phyloP scores from a whole-genome alignment of 2,329 filamentous ascomycete genomes.

The Epichloe scottii region DNA sequence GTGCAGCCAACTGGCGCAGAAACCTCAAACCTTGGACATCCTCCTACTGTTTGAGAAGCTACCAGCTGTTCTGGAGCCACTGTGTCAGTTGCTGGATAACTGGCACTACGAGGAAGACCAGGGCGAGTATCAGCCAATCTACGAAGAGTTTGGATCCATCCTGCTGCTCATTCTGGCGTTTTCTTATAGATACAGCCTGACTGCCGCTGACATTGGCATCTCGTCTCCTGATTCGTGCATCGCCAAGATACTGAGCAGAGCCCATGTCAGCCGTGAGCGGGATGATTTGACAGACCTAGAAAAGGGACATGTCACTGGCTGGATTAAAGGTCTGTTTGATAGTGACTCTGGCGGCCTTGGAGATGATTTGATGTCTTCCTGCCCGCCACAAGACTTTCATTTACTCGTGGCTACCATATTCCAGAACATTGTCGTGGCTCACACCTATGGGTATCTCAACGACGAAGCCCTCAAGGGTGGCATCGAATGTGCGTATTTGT shows the following conservation, averaged over 20 bases:
- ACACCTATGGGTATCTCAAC: conserved; percentile 49
- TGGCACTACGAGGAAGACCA: conserved; percentile 79
- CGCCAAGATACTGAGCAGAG: conserved; percentile 48
- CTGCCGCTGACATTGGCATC: conserved; percentile 50
- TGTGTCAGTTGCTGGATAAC: conserved; percentile 63
- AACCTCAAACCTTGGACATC: conserved; percentile 60
- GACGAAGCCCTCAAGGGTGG: conserved; percentile 63
- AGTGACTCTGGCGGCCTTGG: conserved; percentile 60
- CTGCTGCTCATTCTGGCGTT: conserved; percentile 62
- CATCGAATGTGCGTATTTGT: conserved; percentile 51
- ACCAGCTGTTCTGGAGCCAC: conserved; percentile 54
- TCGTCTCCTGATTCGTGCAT: conserved; percentile 52
- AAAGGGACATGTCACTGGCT: conserved; percentile 53
- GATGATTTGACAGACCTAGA: conserved; percentile 54
- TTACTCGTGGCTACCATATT: conserved; percentile 65
- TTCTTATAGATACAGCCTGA: conserved; percentile 61
- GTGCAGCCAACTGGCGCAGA: conserved; percentile 60
- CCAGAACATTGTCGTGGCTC: conserved; percentile 60
- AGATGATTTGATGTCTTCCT: conserved; percentile 72
- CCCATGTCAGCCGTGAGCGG: conserved; percentile 41
- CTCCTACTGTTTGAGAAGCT: conserved; percentile 64
- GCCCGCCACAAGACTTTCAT: conserved; percentile 73
- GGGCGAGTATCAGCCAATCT: conserved; percentile 71
- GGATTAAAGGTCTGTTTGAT: conserved; percentile 69
- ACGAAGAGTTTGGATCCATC: conserved; percentile 74